Conservation (phyloP, 371 early-diverging fungal species). For the Choanephora cucurbitarum region DNA sequence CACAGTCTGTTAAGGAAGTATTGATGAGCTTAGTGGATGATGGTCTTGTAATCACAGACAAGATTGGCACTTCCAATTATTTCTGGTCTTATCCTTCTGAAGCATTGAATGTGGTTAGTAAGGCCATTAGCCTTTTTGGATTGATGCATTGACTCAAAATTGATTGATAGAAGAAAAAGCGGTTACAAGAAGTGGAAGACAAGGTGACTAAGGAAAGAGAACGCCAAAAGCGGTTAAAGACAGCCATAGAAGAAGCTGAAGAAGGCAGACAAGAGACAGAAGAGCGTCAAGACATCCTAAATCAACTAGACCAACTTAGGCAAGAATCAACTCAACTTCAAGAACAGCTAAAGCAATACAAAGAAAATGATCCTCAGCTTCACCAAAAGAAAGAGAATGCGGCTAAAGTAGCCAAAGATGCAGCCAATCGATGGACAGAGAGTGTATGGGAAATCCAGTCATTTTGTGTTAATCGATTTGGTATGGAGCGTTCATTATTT, state of each 20-base stretch:
- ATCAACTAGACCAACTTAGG: conserved; percentile 46
- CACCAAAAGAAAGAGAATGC: conserved; percentile 68
- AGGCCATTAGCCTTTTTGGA: background rate
- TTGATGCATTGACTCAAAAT: background rate
- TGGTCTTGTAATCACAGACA: conserved; percentile 83
- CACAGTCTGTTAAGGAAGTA: conserved; percentile 90
- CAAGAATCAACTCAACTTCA: conserved; percentile 40
- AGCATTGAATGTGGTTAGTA: conserved; percentile 59
- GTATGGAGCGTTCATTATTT: conserved; percentile 72
- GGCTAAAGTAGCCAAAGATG: conserved; percentile 63
- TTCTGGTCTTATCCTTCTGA: conserved; percentile 93
- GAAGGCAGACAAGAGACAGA: conserved; percentile 38
- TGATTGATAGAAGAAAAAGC: conserved; percentile 18
- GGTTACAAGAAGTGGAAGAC: background rate
- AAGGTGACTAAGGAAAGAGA: background rate
- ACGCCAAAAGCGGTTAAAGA: conserved; percentile 4
- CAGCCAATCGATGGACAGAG: conserved; percentile 93
- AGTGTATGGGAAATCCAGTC: conserved; percentile 88
- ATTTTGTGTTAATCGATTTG: conserved; percentile 80
- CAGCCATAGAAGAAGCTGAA: conserved; percentile 42
- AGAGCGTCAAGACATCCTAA: conserved; percentile 40
- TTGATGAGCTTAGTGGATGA: conserved; percentile 91
- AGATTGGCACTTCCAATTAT: conserved; percentile 90
- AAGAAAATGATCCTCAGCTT: conserved; percentile 80
- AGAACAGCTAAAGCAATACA: conserved; percentile 62